These are phyloP conservation scores for Salmacisia buchloeana DNA, from an alignment of 1,284 basidiomycete genomes.

Conservation along the genomic window DNA sequence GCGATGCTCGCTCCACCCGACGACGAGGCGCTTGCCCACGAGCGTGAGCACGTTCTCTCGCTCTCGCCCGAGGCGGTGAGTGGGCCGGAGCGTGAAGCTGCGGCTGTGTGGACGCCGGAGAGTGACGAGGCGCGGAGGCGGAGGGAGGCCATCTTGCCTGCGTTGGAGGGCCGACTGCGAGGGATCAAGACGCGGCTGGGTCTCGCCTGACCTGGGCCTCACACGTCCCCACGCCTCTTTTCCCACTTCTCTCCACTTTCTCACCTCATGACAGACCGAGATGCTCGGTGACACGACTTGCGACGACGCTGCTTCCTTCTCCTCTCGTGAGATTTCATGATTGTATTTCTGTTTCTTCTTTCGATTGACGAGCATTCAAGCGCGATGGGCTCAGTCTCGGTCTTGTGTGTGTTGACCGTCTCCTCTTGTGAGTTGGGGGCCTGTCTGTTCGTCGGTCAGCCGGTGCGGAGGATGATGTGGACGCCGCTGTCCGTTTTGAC, in stretches of 20 bases:
- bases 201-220: not conserved
- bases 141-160: conserved; percentile 2
- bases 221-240: not conserved
- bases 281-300: no score
- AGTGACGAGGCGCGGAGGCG: not conserved
- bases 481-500: conserved; percentile 92
- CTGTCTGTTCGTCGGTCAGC: no score
- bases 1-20: conserved; percentile 7
- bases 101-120: not conserved
- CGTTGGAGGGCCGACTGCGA: not conserved
- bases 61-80: not conserved
- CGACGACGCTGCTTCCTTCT: no score
- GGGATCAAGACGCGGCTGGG: not conserved
- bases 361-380: no score
- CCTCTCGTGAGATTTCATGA: no score
- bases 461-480: conserved; percentile 86
- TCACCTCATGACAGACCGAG: no score
- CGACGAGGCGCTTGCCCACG: conserved; percentile 7
- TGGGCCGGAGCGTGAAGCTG: not conserved
- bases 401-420: no score
- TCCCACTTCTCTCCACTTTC: no score
- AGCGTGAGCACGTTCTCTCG: conserved; percentile 2
- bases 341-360: no score
- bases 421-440: no score
- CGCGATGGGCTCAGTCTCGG: no score